phyloP scores from a whole-genome alignment of 495 filamentous ascomycete genomes.

The Staphylotrichum tortipilum region DNA sequence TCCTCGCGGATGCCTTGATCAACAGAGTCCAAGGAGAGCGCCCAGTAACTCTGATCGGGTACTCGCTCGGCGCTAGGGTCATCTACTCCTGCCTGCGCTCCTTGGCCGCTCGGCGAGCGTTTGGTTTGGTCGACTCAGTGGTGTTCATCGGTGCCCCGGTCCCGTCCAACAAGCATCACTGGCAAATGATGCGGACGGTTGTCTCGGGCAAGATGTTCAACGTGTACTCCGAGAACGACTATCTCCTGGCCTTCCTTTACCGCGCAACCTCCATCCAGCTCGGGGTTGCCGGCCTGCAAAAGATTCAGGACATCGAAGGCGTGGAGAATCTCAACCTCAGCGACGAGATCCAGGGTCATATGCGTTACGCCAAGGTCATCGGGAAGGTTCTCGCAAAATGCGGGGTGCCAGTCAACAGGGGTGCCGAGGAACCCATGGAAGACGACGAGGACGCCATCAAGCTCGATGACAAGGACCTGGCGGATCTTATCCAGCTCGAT shows the following conservation, averaged over 20 bases:
- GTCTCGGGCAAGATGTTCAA: constrained; percentile 69
- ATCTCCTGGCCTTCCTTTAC: constrained; percentile 69
- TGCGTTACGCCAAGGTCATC: constrained; percentile 61
- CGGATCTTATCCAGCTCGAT: constrained; percentile 42
- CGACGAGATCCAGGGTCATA: constrained; percentile 61
- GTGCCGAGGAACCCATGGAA: constrained; percentile 41
- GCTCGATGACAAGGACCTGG: constrained; percentile 21
- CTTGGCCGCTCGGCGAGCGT: constrained; percentile 61
- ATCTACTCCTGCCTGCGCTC: constrained; percentile 66
- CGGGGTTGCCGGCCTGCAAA: constrained; percentile 67
- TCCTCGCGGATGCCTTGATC: constrained; percentile 77
- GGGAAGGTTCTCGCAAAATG: constrained; percentile 59
- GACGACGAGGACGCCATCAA: constrained; percentile 45
- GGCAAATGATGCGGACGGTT: constrained; percentile 61
- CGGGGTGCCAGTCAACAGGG: constrained; percentile 58
- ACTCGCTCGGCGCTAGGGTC: constrained; percentile 74
- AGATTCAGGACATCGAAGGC: constrained; percentile 51
- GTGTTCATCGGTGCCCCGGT: constrained; percentile 76
- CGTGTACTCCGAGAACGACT: constrained; percentile 69
- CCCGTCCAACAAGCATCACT: constrained; percentile 55
- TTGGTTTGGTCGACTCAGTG: constrained; percentile 71
- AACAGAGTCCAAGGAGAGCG: constrained; percentile 79
- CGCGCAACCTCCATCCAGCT: constrained; percentile 66
- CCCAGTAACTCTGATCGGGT: constrained; percentile 76
- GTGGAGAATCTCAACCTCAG: constrained; percentile 73